phyloP scores from a whole-genome alignment of 2,329 filamentous ascomycete species.

The Cryphonectria parasitica region DNA sequence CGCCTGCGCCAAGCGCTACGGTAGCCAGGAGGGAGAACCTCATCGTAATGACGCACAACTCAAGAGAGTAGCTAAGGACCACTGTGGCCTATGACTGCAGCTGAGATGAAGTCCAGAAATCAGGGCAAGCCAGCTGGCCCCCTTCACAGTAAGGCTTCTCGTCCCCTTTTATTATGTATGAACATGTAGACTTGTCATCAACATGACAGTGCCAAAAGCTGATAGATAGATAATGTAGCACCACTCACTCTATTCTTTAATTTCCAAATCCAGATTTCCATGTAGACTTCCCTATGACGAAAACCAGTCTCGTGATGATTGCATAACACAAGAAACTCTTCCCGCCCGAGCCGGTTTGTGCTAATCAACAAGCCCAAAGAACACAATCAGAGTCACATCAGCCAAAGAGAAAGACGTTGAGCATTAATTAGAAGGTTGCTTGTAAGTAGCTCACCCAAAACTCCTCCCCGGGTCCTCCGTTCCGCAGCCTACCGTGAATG shows the following conservation, averaged over 20 bases:
- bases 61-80: background rate
- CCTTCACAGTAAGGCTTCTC: background rate
- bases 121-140: background rate
- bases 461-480: background rate
- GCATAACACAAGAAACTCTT: background rate
- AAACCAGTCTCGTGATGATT: background rate
- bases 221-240: background rate
- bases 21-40: constrained; percentile 42
- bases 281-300: background rate
- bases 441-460: background rate
- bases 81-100: background rate
- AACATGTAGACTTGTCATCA: background rate
- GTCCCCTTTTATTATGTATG: background rate
- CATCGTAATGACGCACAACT: constrained; percentile 34
- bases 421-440: background rate
- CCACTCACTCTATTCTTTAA: background rate
- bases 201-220: background rate
- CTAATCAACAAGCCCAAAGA: background rate
- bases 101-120: background rate
- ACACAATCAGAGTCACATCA: background rate
- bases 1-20: constrained; percentile 40
- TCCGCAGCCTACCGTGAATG: background rate
- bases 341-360: background rate
- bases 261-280: background rate
- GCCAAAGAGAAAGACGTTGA: background rate